phyloP scores from a whole-genome alignment of 2,329 filamentous ascomycete species.

The Trichoderma sp. region DNA sequence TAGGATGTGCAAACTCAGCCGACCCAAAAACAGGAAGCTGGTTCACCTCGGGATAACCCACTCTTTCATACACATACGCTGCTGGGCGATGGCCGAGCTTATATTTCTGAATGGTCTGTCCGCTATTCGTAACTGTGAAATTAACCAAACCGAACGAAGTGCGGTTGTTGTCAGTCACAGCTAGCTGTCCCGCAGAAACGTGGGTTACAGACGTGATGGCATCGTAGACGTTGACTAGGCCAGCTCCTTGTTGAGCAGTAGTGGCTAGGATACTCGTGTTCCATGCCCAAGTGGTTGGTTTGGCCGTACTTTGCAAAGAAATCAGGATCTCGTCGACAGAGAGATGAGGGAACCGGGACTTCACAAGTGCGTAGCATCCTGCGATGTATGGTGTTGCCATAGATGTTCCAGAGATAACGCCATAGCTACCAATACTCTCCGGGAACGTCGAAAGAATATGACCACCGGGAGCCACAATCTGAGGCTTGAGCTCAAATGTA shows the following conservation, averaged over 20 bases:
- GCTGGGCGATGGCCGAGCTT: not conserved
- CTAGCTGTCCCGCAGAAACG: not conserved
- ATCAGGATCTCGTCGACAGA: not conserved
- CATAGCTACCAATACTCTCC: not conserved
- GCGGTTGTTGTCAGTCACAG: not conserved
- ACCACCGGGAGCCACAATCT: not conserved
- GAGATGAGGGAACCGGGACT: not conserved
- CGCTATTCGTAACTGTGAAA: not conserved
- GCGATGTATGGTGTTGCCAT: slow-evolving; percentile 3
- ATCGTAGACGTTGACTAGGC: not conserved
- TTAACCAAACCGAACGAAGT: not conserved
- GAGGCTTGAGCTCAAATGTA: not conserved
- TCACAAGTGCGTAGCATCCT: not conserved
- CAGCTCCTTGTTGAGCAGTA: slow-evolving; percentile 3
- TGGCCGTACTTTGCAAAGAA: not conserved
- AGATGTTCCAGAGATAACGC: not conserved
- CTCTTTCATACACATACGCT: not conserved
- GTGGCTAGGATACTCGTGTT: not conserved
- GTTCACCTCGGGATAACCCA: not conserved
- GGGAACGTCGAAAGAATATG: slow-evolving; percentile 1
- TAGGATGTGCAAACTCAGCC: not conserved
- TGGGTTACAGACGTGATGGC: not conserved
- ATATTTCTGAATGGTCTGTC: not conserved
- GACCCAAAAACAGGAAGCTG: not conserved
- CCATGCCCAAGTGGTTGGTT: not conserved